Conservation (phyloP, 2,329 filamentous ascomycete species). For the Aspergillus aculeatus region DNA sequence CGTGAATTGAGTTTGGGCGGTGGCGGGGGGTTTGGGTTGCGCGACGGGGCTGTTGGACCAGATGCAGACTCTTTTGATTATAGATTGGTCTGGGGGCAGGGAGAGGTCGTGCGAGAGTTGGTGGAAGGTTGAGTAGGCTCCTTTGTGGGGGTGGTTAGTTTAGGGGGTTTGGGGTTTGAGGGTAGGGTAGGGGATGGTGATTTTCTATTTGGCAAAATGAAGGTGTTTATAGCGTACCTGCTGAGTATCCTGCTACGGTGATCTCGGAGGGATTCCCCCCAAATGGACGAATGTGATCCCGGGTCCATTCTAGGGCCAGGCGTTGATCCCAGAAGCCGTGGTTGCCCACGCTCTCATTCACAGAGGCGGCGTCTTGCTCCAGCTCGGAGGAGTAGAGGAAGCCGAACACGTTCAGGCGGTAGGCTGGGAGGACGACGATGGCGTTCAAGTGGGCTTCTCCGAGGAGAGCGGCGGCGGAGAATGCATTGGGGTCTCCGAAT, state of each 20-base stretch:
- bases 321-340: conserved; percentile 60
- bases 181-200: too few relatives aligned
- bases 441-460: conserved; percentile 50
- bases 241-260: conserved; percentile 57
- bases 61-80: conserved; percentile 55
- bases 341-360: conserved; percentile 46
- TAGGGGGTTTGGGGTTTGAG: not conserved
- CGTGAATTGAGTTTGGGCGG: conserved; percentile 54
- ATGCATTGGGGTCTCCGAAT: conserved; percentile 52
- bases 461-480: conserved; percentile 47
- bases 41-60: conserved; percentile 54
- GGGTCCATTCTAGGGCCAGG: conserved; percentile 56
- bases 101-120: conserved; percentile 57
- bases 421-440: conserved; percentile 56
- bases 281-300: conserved; percentile 52
- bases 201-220: too few relatives aligned
- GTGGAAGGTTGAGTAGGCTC: conserved; percentile 57
- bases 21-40: conserved; percentile 50
- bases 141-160: conserved; percentile 22
- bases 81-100: conserved; percentile 18
- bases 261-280: conserved; percentile 53
- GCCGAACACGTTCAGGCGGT: conserved; percentile 57
- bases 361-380: conserved; percentile 39
- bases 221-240: conserved; percentile 34
- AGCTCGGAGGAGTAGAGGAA: conserved; percentile 55